A percentile compares a stretch with the other conserved stretches of the same genome.
Evolutionary conservation across 2,329 filamentous ascomycete species (phyloP).

Genomic region (Ilyonectria robusta): DNA sequence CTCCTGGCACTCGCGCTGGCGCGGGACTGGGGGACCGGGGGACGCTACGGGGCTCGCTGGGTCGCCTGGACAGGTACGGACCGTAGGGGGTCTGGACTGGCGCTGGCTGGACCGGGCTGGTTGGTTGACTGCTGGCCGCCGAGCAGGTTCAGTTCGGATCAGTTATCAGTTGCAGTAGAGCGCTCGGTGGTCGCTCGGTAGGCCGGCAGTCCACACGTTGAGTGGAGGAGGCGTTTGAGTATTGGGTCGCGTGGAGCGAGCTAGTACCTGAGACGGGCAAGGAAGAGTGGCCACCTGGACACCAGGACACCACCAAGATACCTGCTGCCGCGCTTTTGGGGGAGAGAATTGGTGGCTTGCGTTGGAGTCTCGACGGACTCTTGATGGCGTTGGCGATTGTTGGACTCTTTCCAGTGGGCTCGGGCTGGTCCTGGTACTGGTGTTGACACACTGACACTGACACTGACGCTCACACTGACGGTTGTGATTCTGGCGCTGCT

Average conservation of each 20-base stretch:
- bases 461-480: background rate
- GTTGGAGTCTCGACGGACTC: no score
- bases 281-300: background rate
- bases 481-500: background rate
- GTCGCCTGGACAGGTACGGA: background rate
- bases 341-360: no score
- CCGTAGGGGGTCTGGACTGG: background rate
- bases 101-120: conserved; percentile 12
- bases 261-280: conserved; percentile 20
- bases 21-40: background rate
- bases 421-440: no score
- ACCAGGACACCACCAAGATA: background rate
- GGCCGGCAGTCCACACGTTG: background rate
- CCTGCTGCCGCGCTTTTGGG: no score
- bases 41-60: background rate
- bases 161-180: conserved; percentile 7
- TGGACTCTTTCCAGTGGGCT: no score
- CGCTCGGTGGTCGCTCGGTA: conserved; percentile 6
- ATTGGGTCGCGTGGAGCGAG: conserved; percentile 25
- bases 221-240: background rate
- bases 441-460: no score
- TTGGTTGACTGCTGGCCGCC: background rate
- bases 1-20: conserved; percentile 1
- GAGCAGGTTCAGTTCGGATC: conserved; percentile 1
- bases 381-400: no score